A percentile compares a stretch with the other conserved stretches of the same genome.
phyloP scores from a whole-genome alignment of 352 stramenopile species.

The Phytophthora ohioensis region DNA sequence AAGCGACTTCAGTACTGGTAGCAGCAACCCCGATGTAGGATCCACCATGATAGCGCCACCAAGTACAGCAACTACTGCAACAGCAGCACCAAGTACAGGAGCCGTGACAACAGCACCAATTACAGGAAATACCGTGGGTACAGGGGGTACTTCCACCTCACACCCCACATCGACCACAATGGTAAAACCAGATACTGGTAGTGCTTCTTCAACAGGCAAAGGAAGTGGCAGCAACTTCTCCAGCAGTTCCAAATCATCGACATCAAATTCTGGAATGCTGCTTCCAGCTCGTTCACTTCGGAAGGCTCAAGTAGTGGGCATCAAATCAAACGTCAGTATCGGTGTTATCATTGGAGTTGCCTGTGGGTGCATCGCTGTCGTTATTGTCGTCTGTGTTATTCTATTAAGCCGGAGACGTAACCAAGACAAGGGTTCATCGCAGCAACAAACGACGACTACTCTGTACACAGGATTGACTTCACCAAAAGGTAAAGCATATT shows the following conservation, averaged over 20 bases:
- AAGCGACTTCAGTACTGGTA: constrained; percentile 1
- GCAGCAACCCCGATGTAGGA: constrained; percentile 1
- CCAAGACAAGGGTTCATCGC: neutral
- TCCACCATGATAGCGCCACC: neutral
- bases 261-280: neutral
- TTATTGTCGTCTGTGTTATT: constrained; percentile 3
- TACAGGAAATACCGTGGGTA: too few species aligned
- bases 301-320: neutral
- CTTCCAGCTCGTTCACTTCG: neutral
- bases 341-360: constrained; percentile 13
- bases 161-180: neutral
- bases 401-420: neutral
- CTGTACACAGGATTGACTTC: constrained; percentile 5
- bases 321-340: neutral
- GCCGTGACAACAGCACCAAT: neutral
- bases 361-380: constrained; percentile 3
- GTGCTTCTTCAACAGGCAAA: neutral
- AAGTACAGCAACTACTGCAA: neutral
- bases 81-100: neutral
- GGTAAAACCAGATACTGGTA: neutral
- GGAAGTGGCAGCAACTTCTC: constrained; percentile 4
- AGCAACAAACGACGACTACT: constrained; percentile 5
- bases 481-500: neutral
- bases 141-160: neutral
- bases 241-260: constrained; percentile 1